Evolutionary conservation across 1,284 basidiomycete genomes (phyloP), one percentile per base, ranked within the genome.

Genomic region (Fomitopsis pinicola): DNA sequence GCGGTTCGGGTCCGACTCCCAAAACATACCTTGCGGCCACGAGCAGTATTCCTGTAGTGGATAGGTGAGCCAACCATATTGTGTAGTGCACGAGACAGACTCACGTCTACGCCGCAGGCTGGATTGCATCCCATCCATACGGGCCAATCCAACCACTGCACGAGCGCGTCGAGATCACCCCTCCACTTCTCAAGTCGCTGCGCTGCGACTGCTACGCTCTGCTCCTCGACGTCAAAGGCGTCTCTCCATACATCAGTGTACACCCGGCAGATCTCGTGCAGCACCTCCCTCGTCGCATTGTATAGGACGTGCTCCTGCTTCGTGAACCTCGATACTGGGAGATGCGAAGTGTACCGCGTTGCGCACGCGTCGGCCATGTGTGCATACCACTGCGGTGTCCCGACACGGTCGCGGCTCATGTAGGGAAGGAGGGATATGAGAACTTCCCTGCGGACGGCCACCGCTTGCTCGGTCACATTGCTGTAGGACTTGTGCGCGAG

Each of bases 231-330:
- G 52, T 54, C 52, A 26, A 54, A 54, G n/a, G 52, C 52, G n/a
- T 38, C 52, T 8, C 52, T 36, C 52, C 52, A 54, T 2, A 35
- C 35, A 33, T 36, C 36, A 14, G 52, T 54, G 35, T 54, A 54
- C n/a, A 54, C 52, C 17, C 52, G 33, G 35, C 52, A 54, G 35
- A 54, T 54, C 52, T 54, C 52, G n/a, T 54, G 52, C 35, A 54
- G 52, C n/a, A 54, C 52, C 19, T 54, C 52, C n/a, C 35, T 54
- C 35, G 36, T 40, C 17, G 52, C 52, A 12, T 54, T 38, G 19
- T 54, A 54, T 17, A 54, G n/a, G n/a, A 54, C n/a, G 14, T 38
- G 35, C 52, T 54, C 52, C 52, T 54, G 52, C 52, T 54, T 54
- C n/a, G 52, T 54, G 52, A 54, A 54, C 52, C 14, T 19, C n/a